Evolutionary conservation across 192 early-diverging fungal genomes (phyloP).

Genomic region (Coemansia sp.): DNA sequence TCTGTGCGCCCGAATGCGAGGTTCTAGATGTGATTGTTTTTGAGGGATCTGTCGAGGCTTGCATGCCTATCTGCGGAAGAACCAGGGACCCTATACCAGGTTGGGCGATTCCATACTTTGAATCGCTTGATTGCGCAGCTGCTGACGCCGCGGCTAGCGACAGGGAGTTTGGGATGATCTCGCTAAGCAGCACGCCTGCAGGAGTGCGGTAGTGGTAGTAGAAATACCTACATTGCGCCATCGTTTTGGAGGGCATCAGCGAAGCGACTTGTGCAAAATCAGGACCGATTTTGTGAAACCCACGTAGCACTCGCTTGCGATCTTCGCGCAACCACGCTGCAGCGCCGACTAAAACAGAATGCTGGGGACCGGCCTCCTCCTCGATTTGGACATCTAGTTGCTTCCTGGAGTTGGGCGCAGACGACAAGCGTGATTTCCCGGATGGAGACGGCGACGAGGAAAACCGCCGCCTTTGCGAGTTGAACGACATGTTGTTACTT

Average conservation of each 20-base stretch:
- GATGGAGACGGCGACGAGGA: slow-evolving; percentile 5
- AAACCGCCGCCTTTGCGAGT: background rate
- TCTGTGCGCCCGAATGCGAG: background rate
- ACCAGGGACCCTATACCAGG: slow-evolving; percentile 25
- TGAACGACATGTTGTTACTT: background rate
- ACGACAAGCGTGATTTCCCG: background rate
- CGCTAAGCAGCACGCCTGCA: slow-evolving; percentile 28
- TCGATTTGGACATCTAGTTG: slow-evolving; percentile 31
- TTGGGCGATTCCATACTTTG: background rate
- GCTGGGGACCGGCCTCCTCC: slow-evolving; percentile 16
- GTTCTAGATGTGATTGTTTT: background rate
- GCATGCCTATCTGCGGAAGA: slow-evolving; percentile 16
- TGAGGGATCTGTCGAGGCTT: background rate
- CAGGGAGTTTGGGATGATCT: slow-evolving; percentile 17
- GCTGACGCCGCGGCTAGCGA: slow-evolving; percentile 1
- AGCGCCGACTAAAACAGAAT: slow-evolving; percentile 43
- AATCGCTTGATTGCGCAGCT: background rate
- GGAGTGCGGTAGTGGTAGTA: slow-evolving; percentile 74
- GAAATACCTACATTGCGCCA: slow-evolving; percentile 77
- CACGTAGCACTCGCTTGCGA: slow-evolving; percentile 62
- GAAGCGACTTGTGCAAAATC: slow-evolving; percentile 75
- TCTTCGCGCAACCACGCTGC: slow-evolving; percentile 58
- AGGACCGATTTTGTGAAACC: slow-evolving; percentile 65
- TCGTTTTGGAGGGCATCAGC: slow-evolving; percentile 76
- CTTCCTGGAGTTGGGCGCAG: background rate